A percentile compares a stretch with the other conserved stretches of the same genome.
These are phyloP conservation scores for Ganoderma multipileum DNA, from an alignment of 1,284 basidiomycete genomes.

Conservation along the genomic window DNA sequence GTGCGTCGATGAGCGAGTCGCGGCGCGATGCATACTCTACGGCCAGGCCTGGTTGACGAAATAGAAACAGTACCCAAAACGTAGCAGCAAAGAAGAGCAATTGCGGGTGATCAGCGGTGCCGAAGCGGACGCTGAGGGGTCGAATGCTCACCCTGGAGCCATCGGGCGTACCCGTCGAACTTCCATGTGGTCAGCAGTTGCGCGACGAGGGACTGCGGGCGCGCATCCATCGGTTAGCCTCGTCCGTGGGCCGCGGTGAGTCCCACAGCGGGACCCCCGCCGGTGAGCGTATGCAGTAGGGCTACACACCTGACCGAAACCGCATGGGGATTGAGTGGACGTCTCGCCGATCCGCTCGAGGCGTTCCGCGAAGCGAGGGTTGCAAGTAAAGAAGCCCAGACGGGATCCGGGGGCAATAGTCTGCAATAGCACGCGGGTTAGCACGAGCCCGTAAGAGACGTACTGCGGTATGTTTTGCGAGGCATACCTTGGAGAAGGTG, in stretches of 20 bases:
- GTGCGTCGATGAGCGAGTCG: slow-evolving; percentile 65
- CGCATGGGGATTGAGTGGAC: slow-evolving; percentile 75
- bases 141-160: slow-evolving; percentile 63
- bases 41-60: slow-evolving; percentile 50
- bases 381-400: slow-evolving; percentile 83
- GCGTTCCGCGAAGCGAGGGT: slow-evolving; percentile 73
- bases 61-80: not conserved
- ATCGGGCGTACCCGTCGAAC: slow-evolving; percentile 75
- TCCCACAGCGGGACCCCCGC: not conserved
- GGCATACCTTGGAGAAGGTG: slow-evolving; percentile 78
- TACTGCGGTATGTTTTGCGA: not conserved
- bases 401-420: slow-evolving; percentile 81
- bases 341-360: slow-evolving; percentile 80
- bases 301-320: slow-evolving; percentile 64
- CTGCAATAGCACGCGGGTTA: slow-evolving; percentile 33
- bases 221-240: slow-evolving; percentile 5
- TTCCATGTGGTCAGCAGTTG: slow-evolving; percentile 73
- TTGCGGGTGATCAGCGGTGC: not conserved
- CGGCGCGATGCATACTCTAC: slow-evolving; percentile 62
- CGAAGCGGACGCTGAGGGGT: slow-evolving; percentile 29
- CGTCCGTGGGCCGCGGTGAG: not conserved
- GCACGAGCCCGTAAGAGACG: not conserved
- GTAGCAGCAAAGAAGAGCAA: not conserved
- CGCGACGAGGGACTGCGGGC: slow-evolving; percentile 60
- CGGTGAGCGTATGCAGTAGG: not conserved